Base-by-base conservation (phyloP, 2,329 filamentous ascomycete species). In the Verticillium zaregamsianum region DNA sequence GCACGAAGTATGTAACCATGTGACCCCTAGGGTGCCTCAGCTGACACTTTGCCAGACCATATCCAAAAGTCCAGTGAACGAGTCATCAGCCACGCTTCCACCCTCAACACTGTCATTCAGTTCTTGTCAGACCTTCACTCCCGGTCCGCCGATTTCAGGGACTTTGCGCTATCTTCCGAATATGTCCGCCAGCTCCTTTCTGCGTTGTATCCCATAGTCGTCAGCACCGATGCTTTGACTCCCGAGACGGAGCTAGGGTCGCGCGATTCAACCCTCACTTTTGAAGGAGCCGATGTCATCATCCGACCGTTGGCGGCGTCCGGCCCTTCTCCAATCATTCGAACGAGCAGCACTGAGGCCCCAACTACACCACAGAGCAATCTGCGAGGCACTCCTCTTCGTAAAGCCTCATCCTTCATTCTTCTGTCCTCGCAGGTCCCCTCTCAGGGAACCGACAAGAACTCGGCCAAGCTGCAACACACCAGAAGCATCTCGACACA, bases 171-270 rank as follows among this genome's bases (percentile, higher is more conserved):
- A 12, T 84, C 83, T 0, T 96, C 93, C 0, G 90, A 91, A 55
- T 98, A 97, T 74, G 80, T 94, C 1, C 88, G 94, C 64, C 82
- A 92, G 56, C 78, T 99, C 4, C 81, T 97, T 0, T 86, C 87
- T 39, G 89, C 92, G 14, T 79, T 98, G 2, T 99, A 95, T 71
- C 93, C 95, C 2, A 86, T 95, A 20, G 85, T 97, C 58, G 93
- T 97, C 31, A 94, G 92, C 67, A 89, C 91, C 14, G 92, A 97
- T 74, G 84, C 88, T 25, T 89, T 97, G 45, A 90, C 86, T 60
- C 88, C 95, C 0, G 91, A 95, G 68, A 91, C 88, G 0, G 95
- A 99, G 73, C 78, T 98, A n/a, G 88, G 92, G 68, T 93, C 92
- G 17, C 85, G 90, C 68, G 90, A 93, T 66, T 91, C 91, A 12